These are phyloP conservation scores for Pichia inconspicua DNA, from an alignment of 1,139 yeast genomes.

Conservation along the genomic window DNA sequence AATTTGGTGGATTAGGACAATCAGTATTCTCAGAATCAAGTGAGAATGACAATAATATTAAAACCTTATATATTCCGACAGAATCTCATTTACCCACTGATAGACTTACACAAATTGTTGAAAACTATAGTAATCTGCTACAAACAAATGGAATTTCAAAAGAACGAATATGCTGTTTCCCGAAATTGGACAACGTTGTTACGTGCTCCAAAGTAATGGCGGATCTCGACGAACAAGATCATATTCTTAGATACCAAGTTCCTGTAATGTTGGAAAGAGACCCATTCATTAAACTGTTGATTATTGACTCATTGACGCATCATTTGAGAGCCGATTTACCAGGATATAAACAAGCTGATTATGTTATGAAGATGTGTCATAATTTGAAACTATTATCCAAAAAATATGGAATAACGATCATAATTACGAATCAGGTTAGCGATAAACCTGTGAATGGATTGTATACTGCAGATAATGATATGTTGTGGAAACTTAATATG, in stretches of 20 bases:
- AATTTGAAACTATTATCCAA: slow-evolving; percentile 46
- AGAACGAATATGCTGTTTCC: slow-evolving; percentile 19
- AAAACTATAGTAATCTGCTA: slow-evolving; percentile 27
- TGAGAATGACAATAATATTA: slow-evolving; percentile 11
- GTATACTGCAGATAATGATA: slow-evolving; percentile 25
- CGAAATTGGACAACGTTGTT: slow-evolving; percentile 43
- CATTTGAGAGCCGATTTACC: slow-evolving; percentile 64
- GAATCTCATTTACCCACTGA: slow-evolving; percentile 67
- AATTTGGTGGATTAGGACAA: slow-evolving; percentile 39
- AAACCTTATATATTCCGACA: slow-evolving; percentile 64
- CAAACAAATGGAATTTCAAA: slow-evolving; percentile 26
- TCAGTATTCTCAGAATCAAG: slow-evolving; percentile 17
- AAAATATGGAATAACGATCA: slow-evolving; percentile 48
- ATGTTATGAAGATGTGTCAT: slow-evolving; percentile 39
- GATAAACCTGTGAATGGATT: slow-evolving; percentile 38
- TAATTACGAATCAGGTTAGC: slow-evolving; percentile 75
- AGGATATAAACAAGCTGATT: slow-evolving; percentile 34
- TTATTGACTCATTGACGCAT: slow-evolving; percentile 82
- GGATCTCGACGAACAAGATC: slow-evolving; percentile 68
- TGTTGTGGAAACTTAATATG: slow-evolving; percentile 36
- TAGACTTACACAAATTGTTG: slow-evolving; percentile 36
- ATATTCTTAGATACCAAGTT: slow-evolving; percentile 61
- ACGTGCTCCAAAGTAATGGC: slow-evolving; percentile 49
- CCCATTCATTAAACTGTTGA: slow-evolving; percentile 41
- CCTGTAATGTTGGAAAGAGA: slow-evolving; percentile 46